Base-by-base conservation (phyloP, 2,329 filamentous ascomycete genomes). In the Diaporthe batatas region DNA sequence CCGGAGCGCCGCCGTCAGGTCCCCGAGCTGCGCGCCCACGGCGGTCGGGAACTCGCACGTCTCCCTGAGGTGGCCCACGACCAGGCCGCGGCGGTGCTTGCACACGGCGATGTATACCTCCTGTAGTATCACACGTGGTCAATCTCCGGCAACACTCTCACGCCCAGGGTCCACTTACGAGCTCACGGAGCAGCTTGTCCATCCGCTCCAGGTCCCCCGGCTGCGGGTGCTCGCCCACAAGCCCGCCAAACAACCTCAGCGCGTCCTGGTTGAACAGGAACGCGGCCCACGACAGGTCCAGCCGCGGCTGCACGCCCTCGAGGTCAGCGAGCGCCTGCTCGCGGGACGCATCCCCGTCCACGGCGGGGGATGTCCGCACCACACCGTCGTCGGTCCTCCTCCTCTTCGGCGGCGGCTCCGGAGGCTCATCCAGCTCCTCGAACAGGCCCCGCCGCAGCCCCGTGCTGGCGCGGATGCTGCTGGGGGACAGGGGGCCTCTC, bases 181-280 rank as follows among this genome's bases (percentile, higher is more conserved):
- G 62, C 32, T 67, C 62, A 2, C 62, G 62, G 14, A 67, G 47
- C 12, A 67, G 0, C 47, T 5, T 18, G 1, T 53, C 32, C 62
- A 67, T 67, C 62, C 44, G 32, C 47, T 2, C n/a, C 32, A 67
- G 32, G 47, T 67, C 62, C 1, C 32, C 18, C 21, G 44, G 44
- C 29, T 5, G 44, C 32, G 62, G 44, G 14, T 21, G 29, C 44
- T 53, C 47, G n/a, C 62, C 62, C 6, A 53, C 62, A 6, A 67
- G 62, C 7, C 62, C 62, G 3, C 62, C 62, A 21, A 25, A 53
- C 32, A 67, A 1, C n/a, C 47, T n/a, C 62, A 67, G 62, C 62
- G 47, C 32, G n/a, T 67, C 62, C 32, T 39, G 4, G 47, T 67
- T 67, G 47, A 39, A 67, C 62, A 51, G 7, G 5, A 67, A 67